These are phyloP conservation scores for Neoascochyta sp. DNA, from an alignment of 2,329 filamentous ascomycete genomes.

Conservation along the genomic window DNA sequence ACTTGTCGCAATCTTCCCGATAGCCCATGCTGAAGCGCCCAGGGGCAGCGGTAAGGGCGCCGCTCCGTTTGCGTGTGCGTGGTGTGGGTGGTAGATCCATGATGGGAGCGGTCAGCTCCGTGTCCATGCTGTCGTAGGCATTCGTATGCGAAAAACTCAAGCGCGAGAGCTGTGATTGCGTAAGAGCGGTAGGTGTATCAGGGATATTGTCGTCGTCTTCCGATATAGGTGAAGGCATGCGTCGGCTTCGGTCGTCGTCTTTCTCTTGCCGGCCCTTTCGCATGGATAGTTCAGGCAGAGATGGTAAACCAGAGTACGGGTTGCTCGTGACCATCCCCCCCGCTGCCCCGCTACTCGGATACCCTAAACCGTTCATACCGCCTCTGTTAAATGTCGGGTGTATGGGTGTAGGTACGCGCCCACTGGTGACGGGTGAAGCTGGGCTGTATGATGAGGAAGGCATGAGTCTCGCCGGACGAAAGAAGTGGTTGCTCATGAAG, in stretches of 20 bases:
- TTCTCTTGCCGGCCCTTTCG: conserved; percentile 20
- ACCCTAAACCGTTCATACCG: conserved; percentile 25
- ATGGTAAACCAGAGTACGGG: conserved; percentile 6
- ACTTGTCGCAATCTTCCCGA: conserved; percentile 50
- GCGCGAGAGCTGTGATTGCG: conserved; percentile 38
- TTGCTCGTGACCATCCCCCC: conserved; percentile 18
- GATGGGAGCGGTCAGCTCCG: conserved; percentile 10
- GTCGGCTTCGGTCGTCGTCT: conserved; percentile 24
- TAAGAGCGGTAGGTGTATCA: conserved; percentile 35
- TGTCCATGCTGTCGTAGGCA: conserved; percentile 33
- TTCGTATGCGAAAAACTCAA: conserved; percentile 33
- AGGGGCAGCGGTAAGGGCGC: conserved; percentile 36
- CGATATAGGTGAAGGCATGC: conserved; percentile 42
- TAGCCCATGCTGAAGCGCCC: conserved; percentile 48
- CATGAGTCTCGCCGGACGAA: conserved; percentile 35
- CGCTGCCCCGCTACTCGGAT: conserved; percentile 28
- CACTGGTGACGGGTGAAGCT: conserved; percentile 17
- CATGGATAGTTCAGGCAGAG: conserved; percentile 15
- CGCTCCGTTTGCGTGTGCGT: conserved; percentile 38
- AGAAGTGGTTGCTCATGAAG: conserved; percentile 22
- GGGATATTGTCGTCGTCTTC: conserved; percentile 39
- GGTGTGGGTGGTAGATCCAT: conserved; percentile 19
- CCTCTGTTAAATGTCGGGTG: conserved; percentile 35
- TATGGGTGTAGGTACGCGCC: conserved; percentile 42
- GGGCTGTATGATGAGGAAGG: conserved; percentile 24